A percentile compares a stretch with the other conserved stretches of the same genome.
phyloP scores from a whole-genome alignment of 148 eudicot species.

The Euryodendron excelsum region DNA sequence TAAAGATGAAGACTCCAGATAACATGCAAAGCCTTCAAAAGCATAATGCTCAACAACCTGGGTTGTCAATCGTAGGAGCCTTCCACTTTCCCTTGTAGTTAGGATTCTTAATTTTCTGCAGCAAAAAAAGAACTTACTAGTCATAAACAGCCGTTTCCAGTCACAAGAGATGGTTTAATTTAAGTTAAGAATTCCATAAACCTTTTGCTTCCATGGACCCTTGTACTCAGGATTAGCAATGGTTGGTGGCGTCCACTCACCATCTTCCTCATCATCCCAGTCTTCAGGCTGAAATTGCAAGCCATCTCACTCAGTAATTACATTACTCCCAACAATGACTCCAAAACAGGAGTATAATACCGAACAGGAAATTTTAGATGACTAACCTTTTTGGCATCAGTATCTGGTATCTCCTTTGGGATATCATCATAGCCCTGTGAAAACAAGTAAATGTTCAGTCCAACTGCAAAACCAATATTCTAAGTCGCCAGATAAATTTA shows the following conservation, averaged over 20 bases:
- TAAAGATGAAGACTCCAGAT: not conserved
- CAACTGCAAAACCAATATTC: not conserved
- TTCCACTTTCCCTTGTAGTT: constrained; percentile 98
- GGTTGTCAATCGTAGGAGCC: constrained; percentile 96
- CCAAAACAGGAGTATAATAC: not conserved
- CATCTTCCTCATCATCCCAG: constrained; percentile 99
- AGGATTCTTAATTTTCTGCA: constrained; percentile 98
- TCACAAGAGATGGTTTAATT: not conserved
- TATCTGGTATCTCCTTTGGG: constrained; percentile 82
- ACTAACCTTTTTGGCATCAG: constrained; percentile 91
- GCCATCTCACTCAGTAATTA: constrained; percentile 3
- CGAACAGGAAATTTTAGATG: constrained; percentile 4
- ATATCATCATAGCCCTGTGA: constrained; percentile 91
- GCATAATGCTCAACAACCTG: constrained; percentile 49
- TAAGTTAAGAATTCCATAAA: constrained; percentile 22
- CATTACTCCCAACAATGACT: constrained; percentile 6
- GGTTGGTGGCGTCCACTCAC: constrained; percentile 96
- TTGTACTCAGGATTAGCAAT: constrained; percentile 93
- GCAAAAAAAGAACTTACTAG: constrained; percentile 1
- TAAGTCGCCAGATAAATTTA: not conserved
- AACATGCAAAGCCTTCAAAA: not conserved
- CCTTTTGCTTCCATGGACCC: constrained; percentile 98
- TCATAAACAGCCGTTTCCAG: constrained; percentile 3
- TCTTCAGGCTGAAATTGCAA: constrained; percentile 78
- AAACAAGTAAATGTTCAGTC: not conserved